Conservation (phyloP, 208 protist species). For the Pavlovales sp. region DNA sequence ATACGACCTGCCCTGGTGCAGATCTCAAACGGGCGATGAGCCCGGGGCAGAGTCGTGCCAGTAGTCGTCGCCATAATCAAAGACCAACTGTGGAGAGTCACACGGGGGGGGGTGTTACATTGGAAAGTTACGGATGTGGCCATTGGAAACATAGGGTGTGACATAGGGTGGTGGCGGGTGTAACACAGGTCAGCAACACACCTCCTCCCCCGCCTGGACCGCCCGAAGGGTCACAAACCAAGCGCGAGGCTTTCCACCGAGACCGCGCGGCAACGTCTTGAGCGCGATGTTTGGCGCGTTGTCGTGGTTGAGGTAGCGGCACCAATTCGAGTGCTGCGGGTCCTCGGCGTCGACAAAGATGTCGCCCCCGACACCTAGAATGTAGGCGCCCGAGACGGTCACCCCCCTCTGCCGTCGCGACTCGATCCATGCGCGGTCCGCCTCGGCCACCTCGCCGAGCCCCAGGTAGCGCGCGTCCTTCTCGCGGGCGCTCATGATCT, state of each 20-base stretch:
- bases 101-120: too few relatives aligned
- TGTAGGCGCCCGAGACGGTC: not conserved
- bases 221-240: not conserved
- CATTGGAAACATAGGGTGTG: too few relatives aligned
- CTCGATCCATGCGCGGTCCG: not conserved
- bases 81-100: too few relatives aligned
- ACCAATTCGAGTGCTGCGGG: not conserved
- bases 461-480: not conserved
- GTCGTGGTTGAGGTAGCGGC: slow-evolving; percentile 2
- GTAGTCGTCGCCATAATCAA: not conserved
- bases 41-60: too few relatives aligned
- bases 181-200: too few relatives aligned
- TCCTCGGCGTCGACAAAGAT: slow-evolving; percentile 13
- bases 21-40: too few relatives aligned
- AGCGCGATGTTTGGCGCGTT: not conserved
- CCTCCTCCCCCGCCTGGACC: not conserved
- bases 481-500: not conserved
- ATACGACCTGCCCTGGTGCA: too few relatives aligned
- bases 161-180: too few relatives aligned
- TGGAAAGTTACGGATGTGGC: too few relatives aligned
- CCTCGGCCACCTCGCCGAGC: not conserved
- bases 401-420: not conserved
- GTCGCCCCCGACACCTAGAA: not conserved
- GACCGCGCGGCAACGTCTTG: not conserved
- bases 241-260: not conserved